Evolutionary conservation across 179 eudicot genomes (phyloP).

Genomic region (Spergularia azorica): DNA sequence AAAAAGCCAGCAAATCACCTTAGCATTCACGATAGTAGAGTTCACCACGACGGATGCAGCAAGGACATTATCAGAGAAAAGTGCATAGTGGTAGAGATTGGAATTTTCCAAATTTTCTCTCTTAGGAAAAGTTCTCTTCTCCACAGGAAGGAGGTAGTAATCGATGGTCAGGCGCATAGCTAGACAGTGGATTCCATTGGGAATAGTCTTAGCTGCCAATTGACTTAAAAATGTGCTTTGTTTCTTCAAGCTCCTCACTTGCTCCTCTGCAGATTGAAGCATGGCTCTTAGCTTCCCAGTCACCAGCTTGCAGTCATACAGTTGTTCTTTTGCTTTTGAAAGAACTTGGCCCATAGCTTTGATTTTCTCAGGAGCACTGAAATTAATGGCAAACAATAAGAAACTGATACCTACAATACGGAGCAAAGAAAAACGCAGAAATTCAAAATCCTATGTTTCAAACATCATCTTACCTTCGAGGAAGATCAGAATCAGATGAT

Average conservation of each 20-base stretch:
- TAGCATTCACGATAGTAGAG: slow-evolving; percentile 75
- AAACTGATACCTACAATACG: not conserved
- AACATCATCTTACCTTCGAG: slow-evolving; percentile 51
- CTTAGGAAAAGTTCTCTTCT: slow-evolving; percentile 71
- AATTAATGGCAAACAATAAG: not conserved
- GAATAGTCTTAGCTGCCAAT: slow-evolving; percentile 91
- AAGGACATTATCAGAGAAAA: slow-evolving; percentile 90
- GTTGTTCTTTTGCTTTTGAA: slow-evolving; percentile 67
- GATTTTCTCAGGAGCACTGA: slow-evolving; percentile 67
- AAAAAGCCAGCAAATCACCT: slow-evolving; percentile 42
- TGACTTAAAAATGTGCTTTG: slow-evolving; percentile 91
- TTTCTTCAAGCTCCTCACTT: slow-evolving; percentile 77
- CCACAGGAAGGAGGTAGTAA: slow-evolving; percentile 65
- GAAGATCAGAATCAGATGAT: slow-evolving; percentile 65
- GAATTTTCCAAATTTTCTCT: slow-evolving; percentile 78
- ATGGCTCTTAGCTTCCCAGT: slow-evolving; percentile 82
- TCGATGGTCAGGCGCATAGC: slow-evolving; percentile 85
- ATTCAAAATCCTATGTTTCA: not conserved
- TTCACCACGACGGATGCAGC: slow-evolving; percentile 96
- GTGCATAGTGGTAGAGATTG: slow-evolving; percentile 77
- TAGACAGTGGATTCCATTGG: slow-evolving; percentile 88
- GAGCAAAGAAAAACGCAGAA: not conserved
- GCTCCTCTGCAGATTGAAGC: slow-evolving; percentile 94
- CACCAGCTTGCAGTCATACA: slow-evolving; percentile 75
- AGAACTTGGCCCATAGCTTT: slow-evolving; percentile 79